phyloP scores from a whole-genome alignment of 1,284 basidiomycete genomes.

The Peniophora sp. region DNA sequence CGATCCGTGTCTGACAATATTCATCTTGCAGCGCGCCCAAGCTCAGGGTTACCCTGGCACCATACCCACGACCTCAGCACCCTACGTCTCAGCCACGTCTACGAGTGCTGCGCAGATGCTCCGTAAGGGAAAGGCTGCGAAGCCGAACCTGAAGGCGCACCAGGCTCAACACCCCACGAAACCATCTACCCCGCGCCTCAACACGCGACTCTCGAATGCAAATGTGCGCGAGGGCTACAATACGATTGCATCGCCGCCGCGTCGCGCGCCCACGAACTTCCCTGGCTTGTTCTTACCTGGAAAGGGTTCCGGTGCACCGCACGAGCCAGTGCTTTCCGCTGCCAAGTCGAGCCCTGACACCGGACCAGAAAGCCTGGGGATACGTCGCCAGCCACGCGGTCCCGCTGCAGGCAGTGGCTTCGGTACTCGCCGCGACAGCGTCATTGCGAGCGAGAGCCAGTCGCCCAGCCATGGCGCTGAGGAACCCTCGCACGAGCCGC shows the following conservation, averaged over 20 bases:
- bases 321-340: slow-evolving; percentile 68
- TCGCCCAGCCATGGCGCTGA: slow-evolving; percentile 53
- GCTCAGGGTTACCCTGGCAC: slow-evolving; percentile 42
- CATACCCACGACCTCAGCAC: slow-evolving; percentile 60
- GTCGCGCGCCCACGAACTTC: slow-evolving; percentile 62
- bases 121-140: slow-evolving; percentile 90
- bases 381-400: slow-evolving; percentile 75
- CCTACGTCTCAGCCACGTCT: slow-evolving; percentile 52
- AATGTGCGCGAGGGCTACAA: slow-evolving; percentile 89
- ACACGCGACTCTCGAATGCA: slow-evolving; percentile 79
- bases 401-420: slow-evolving; percentile 63
- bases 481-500: slow-evolving; percentile 72
- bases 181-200: slow-evolving; percentile 64
- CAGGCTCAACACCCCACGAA: slow-evolving; percentile 35
- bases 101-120: slow-evolving; percentile 38
- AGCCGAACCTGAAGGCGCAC: slow-evolving; percentile 87
- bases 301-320: slow-evolving; percentile 48
- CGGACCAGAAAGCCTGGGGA: slow-evolving; percentile 36
- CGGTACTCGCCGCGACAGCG: slow-evolving; percentile 54
- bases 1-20: slow-evolving; percentile 1
- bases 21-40: slow-evolving; percentile 21
- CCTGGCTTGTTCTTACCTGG: slow-evolving; percentile 54
- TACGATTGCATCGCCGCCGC: slow-evolving; percentile 74
- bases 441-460: slow-evolving; percentile 45
- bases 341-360: slow-evolving; percentile 33